These are phyloP conservation scores for Scortechinia acanthostroma DNA, from an alignment of 2,329 filamentous ascomycete species.

Conservation along the genomic window DNA sequence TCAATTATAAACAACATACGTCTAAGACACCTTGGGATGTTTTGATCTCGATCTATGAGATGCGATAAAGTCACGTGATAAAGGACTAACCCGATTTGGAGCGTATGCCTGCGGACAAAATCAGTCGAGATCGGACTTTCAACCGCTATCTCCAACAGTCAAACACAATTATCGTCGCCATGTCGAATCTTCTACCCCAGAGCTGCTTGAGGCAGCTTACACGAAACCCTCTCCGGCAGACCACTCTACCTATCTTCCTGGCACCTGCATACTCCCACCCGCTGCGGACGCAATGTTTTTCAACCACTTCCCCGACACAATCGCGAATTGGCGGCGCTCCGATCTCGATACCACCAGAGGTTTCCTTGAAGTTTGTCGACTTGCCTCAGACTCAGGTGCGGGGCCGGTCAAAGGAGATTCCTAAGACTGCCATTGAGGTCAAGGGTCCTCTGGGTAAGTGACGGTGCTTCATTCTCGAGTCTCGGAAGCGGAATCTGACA, in stretches of 20 bases:
- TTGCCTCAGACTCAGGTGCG: slow-evolving; percentile 26
- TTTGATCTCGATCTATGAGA: no score
- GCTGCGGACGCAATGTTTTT: slow-evolving; percentile 33
- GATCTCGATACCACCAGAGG: slow-evolving; percentile 49
- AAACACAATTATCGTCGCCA: slow-evolving; percentile 15
- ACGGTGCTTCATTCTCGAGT: neutral
- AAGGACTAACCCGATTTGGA: no score
- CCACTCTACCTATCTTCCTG: slow-evolving; percentile 40
- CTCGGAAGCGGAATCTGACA: neutral
- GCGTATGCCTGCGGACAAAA: no score
- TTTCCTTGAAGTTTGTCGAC: slow-evolving; percentile 41
- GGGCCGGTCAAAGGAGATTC: slow-evolving; percentile 32
- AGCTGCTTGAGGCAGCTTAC: slow-evolving; percentile 33
- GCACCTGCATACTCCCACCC: slow-evolving; percentile 36
- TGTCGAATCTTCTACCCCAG: slow-evolving; percentile 37
- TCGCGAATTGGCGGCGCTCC: slow-evolving; percentile 52
- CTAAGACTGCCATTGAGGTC: slow-evolving; percentile 38
- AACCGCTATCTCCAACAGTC: no score
- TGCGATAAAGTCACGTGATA: no score
- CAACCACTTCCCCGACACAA: slow-evolving; percentile 37
- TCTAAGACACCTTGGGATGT: no score
- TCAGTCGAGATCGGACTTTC: no score
- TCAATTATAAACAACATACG: no score
- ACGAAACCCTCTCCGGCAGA: slow-evolving; percentile 18
- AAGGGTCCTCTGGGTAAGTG: slow-evolving; percentile 46